Percentiles rank a stretch among this genome's conserved stretches.
Evolutionary conservation across 257 asterid species (phyloP).

Genomic region (Primulina huaijiensis): DNA sequence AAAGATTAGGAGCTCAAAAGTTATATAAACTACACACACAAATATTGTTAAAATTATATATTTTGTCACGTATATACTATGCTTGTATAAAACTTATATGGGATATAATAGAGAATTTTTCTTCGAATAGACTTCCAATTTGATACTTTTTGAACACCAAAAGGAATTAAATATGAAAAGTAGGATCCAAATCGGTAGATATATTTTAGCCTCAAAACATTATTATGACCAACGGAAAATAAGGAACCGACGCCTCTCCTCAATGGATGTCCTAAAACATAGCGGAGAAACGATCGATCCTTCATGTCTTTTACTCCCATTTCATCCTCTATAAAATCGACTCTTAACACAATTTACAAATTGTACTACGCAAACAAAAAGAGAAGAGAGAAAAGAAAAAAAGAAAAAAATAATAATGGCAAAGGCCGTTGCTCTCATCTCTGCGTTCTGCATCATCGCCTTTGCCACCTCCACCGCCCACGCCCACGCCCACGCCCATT

Average conservation of each 20-base stretch:
- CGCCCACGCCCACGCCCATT: slow-evolving; percentile 18
- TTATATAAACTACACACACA: background rate
- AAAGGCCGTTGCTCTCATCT: slow-evolving; percentile 18
- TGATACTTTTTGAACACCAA: background rate
- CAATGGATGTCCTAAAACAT: background rate
- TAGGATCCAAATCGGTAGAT: background rate
- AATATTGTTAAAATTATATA: background rate
- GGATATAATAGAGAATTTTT: background rate
- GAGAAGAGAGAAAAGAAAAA: slow-evolving; percentile 22
- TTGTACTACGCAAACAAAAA: slow-evolving; percentile 26
- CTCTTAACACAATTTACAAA: slow-evolving; percentile 4
- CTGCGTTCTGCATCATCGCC: slow-evolving; percentile 19
- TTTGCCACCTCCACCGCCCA: slow-evolving; percentile 18
- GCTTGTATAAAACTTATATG: background rate
- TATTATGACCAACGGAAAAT: background rate
- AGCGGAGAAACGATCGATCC: slow-evolving; percentile 21
- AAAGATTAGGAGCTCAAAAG: background rate
- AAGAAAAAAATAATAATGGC: slow-evolving; percentile 13
- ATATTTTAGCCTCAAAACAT: background rate
- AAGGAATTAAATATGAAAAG: too few species aligned
- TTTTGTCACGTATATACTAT: background rate
- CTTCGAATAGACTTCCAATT: background rate
- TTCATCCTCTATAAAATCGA: slow-evolving; percentile 19
- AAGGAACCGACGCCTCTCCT: background rate
- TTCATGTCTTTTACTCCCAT: background rate